Conservation (phyloP, 768 basidiomycete genomes). For the Russula virescens region DNA sequence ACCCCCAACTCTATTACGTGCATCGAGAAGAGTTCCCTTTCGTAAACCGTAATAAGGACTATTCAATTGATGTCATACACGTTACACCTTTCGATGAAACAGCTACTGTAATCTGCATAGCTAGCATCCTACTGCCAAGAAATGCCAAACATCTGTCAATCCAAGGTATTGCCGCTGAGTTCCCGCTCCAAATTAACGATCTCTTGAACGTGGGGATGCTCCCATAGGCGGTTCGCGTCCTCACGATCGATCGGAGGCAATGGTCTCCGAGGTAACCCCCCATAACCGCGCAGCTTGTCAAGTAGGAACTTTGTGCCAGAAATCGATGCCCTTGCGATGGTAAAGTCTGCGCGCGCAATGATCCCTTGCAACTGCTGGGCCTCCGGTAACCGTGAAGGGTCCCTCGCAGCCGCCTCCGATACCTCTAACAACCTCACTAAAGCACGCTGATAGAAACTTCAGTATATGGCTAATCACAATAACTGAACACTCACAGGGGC, state of each 20-base stretch:
- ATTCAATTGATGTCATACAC: too few relatives aligned
- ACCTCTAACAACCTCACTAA: slow-evolving; percentile 56
- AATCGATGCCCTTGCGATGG: slow-evolving; percentile 70
- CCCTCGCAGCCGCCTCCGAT: slow-evolving; percentile 48
- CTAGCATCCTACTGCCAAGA: neutral
- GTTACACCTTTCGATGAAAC: too few relatives aligned
- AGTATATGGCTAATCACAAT: neutral
- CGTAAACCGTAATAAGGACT: too few relatives aligned
- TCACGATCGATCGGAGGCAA: slow-evolving; percentile 56
- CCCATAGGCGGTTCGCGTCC: slow-evolving; percentile 59
- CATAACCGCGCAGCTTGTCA: slow-evolving; percentile 72
- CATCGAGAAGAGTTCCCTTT: too few relatives aligned
- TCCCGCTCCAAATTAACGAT: slow-evolving; percentile 59
- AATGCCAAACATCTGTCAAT: neutral
- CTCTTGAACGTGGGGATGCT: slow-evolving; percentile 65
- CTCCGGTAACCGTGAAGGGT: slow-evolving; percentile 54
- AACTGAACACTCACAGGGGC: slow-evolving; percentile 50
- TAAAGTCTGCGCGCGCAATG: slow-evolving; percentile 73
- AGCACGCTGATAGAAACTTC: slow-evolving; percentile 41
- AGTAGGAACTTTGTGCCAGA: slow-evolving; percentile 80
- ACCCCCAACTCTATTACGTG: too few relatives aligned
- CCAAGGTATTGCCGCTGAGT: slow-evolving; percentile 39
- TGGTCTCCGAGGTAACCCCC: slow-evolving; percentile 73
- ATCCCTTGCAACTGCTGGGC: slow-evolving; percentile 76
- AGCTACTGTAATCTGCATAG: too few relatives aligned